Base-by-base conservation (phyloP, 1,139 yeast species). In the Yamadazyma diospyri region DNA sequence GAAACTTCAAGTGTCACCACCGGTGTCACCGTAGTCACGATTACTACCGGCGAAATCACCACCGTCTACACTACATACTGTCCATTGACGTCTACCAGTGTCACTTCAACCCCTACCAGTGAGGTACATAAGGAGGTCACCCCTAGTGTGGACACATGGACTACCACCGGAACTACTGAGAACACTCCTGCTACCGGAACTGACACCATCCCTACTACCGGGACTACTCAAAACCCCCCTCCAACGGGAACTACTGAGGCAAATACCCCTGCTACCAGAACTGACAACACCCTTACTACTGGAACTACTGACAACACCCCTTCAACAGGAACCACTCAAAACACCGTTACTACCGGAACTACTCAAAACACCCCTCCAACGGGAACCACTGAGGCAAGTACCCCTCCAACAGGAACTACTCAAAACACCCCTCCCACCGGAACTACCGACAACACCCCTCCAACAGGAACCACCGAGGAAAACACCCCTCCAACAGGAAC, bases 61-160 rank as follows among this genome's bases (percentile, higher is more conserved):
- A 48, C 61, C 17, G 35, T 48, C 16, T 54, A 52, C 46, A 54
- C 61, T 29, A 56, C 65, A 19, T 23, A 23, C 25, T 58, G 61
- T 43, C 61, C 61, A 25, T 39, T 54, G 39, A 40, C 54, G 6
- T n/a, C 16, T 16, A 27, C 15, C 39, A 22, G 28, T 12, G 20
- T 18, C n/a, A n/a, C n/a, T n/a, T n/a, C n/a, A n/a, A n/a, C 30
- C 10, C 44, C 64, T 33, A 57, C 66, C 34, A 50, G 59, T 17
- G 33, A 37, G 24, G 23, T 21, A 11, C 10, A 11, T 5, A 21
- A 21, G 7, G 23, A 21, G 12, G 23, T 21, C n/a, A n/a, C n/a
- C n/a, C n/a, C n/a, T n/a, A n/a, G n/a, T n/a, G n/a, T n/a, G n/a
- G n/a, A n/a, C n/a, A 40, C 37, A n/a, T n/a, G n/a, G n/a, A n/a